Conservation (phyloP, 148 eudicot genomes). For the Arbutus unedo region DNA sequence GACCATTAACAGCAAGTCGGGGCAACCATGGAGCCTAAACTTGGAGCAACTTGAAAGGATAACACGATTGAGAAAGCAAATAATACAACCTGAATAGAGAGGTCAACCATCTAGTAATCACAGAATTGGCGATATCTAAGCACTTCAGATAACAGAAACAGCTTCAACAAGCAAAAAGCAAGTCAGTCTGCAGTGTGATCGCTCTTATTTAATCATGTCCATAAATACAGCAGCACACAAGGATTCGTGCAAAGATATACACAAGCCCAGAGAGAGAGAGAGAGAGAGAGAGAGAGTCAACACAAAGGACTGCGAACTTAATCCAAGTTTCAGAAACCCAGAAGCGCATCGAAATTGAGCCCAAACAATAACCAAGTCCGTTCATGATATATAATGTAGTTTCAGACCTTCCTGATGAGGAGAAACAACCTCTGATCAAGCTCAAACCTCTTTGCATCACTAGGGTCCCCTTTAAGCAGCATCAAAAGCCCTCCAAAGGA, state of each 20-base stretch:
- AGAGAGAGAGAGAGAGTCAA: background rate
- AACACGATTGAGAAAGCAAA: background rate
- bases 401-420: slow-evolving; percentile 70
- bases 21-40: background rate
- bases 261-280: background rate
- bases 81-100: background rate
- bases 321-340: background rate
- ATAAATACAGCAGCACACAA: background rate
- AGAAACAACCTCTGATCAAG: slow-evolving; percentile 85
- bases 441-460: slow-evolving; percentile 63
- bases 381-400: background rate
- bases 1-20: background rate
- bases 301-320: background rate
- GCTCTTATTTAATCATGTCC: background rate
- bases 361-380: background rate
- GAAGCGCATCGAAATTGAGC: background rate
- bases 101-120: background rate
- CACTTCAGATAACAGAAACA: background rate
- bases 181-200: background rate
- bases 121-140: background rate
- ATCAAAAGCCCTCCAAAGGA: slow-evolving; percentile 89
- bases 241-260: background rate
- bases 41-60: background rate
- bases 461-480: slow-evolving; percentile 75
- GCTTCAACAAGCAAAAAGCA: background rate